Evolutionary conservation across 2,329 filamentous ascomycete species (phyloP).

Genomic region (Fusarium austroafricanum): DNA sequence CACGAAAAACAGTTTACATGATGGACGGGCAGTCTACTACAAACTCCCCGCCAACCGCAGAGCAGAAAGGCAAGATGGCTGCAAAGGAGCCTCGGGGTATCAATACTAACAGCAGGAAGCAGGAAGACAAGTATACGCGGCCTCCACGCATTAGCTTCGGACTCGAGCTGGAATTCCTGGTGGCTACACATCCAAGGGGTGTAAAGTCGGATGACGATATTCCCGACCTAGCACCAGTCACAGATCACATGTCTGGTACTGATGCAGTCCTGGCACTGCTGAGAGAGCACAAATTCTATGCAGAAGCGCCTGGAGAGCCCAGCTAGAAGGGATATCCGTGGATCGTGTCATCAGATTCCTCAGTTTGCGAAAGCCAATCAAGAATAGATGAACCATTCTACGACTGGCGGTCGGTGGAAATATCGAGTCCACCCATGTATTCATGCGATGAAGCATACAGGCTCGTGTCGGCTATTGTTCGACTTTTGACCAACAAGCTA

Average conservation of each 20-base stretch:
- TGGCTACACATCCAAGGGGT: not conserved
- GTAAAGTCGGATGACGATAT: constrained; percentile 6
- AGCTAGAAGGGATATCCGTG: constrained; percentile 3
- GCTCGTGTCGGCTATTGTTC: constrained; percentile 48
- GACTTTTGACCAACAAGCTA: constrained; percentile 48
- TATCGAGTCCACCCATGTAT: constrained; percentile 52
- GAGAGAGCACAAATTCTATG: not conserved
- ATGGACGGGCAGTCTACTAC: not conserved
- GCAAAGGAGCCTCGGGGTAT: not conserved
- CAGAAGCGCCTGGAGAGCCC: not conserved
- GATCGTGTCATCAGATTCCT: constrained; percentile 13
- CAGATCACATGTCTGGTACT: not conserved
- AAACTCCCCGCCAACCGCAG: not conserved
- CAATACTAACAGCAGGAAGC: not conserved
- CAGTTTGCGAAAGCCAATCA: constrained; percentile 3
- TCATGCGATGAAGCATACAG: constrained; percentile 44
- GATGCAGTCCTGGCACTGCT: constrained; percentile 1
- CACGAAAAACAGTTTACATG: not conserved
- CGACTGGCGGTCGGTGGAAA: constrained; percentile 47
- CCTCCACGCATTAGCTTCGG: constrained; percentile 39
- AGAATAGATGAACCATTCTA: not conserved
- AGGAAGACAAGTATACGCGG: constrained; percentile 21
- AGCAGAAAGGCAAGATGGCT: constrained; percentile 1
- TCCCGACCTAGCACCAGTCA: constrained; percentile 7
- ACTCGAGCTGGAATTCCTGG: constrained; percentile 38